A percentile compares a stretch with the other conserved stretches of the same genome.
These are phyloP conservation scores for Mycena pura DNA, from an alignment of 768 basidiomycete species.

Conservation along the genomic window DNA sequence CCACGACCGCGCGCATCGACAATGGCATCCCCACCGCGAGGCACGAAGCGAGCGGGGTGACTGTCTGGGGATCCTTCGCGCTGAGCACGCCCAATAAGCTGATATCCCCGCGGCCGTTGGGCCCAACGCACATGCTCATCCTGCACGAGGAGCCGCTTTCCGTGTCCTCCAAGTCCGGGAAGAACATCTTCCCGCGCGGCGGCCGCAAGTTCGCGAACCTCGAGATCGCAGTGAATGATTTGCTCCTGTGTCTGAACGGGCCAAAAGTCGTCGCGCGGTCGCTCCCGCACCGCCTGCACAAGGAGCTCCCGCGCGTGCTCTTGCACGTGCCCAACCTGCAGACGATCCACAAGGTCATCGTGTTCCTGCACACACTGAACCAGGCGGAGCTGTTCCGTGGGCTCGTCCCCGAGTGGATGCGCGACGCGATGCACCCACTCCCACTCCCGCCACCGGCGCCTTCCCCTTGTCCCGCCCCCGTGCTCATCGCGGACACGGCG, in stretches of 20 bases:
- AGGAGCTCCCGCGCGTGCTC: slow-evolving; percentile 42
- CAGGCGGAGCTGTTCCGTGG: slow-evolving; percentile 44
- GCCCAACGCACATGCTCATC: slow-evolving; percentile 45
- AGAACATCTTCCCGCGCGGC: slow-evolving; percentile 3
- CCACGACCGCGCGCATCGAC: slow-evolving; percentile 23
- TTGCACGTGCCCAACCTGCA: slow-evolving; percentile 41
- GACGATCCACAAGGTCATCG: slow-evolving; percentile 42
- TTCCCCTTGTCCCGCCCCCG: neutral
- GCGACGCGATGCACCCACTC: slow-evolving; percentile 44
- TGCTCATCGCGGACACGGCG: neutral
- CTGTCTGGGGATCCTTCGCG: slow-evolving; percentile 32
- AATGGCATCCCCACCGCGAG: slow-evolving; percentile 15
- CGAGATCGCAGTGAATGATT: slow-evolving; percentile 47
- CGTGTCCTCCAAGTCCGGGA: slow-evolving; percentile 5
- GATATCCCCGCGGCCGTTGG: slow-evolving; percentile 44
- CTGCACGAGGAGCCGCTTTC: slow-evolving; percentile 26
- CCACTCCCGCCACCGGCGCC: slow-evolving; percentile 9
- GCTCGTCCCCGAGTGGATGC: slow-evolving; percentile 46
- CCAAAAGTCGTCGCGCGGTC: slow-evolving; percentile 37
- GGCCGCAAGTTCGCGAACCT: slow-evolving; percentile 25
- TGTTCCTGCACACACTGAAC: slow-evolving; percentile 48
- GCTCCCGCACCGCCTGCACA: slow-evolving; percentile 41
- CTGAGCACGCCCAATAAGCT: slow-evolving; percentile 38
- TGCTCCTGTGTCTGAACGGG: slow-evolving; percentile 43
- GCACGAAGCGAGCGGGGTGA: slow-evolving; percentile 21